Evolutionary conservation across 345 rosid genomes (phyloP).

Genomic region (Dipteronia dyeriana): DNA sequence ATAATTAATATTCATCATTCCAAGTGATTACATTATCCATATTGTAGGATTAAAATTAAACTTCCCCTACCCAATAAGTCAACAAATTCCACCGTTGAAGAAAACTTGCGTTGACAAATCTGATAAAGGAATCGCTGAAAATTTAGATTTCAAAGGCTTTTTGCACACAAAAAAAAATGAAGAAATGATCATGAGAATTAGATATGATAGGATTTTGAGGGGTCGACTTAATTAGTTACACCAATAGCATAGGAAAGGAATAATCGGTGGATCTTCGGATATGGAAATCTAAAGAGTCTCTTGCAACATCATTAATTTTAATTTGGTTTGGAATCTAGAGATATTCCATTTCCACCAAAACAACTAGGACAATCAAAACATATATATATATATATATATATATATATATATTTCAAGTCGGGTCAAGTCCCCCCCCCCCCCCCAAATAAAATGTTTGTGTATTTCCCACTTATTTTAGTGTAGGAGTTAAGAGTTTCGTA

Average conservation of each 20-base stretch:
- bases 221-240: constrained; percentile 24
- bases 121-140: constrained; percentile 14
- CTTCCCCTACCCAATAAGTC: constrained; percentile 7
- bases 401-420: no score
- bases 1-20: neutral
- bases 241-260: constrained; percentile 14
- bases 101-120: constrained; percentile 22
- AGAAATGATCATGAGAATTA: constrained; percentile 33
- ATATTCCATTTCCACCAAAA: neutral
- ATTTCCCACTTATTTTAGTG: no score
- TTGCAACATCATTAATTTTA: neutral
- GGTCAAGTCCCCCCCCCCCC: no score
- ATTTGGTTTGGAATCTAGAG: neutral
- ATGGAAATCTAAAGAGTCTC: neutral
- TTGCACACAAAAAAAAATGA: neutral
- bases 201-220: constrained; percentile 42
- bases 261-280: constrained; percentile 9
- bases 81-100: neutral
- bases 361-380: neutral
- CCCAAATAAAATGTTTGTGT: no score
- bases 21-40: neutral
- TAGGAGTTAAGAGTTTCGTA: no score
- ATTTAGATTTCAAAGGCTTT: neutral
- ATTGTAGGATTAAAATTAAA: neutral
- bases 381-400: neutral